Base-by-base conservation (phyloP, 2,329 filamentous ascomycete species). In the Epichloe sibirici region DNA sequence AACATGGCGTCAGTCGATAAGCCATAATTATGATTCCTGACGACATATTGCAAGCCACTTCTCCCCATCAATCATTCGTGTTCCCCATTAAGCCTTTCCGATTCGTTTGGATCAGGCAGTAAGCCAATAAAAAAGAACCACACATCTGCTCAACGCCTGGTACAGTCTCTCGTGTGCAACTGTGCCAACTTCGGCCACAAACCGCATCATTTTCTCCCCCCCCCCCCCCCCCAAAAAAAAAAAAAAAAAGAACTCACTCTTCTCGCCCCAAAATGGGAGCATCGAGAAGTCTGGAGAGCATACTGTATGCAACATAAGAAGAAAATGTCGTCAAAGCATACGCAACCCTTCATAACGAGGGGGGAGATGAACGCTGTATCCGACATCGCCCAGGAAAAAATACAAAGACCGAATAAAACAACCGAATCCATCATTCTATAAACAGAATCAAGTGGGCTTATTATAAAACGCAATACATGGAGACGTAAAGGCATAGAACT, bases 131-230 rank as follows among this genome's bases (percentile, higher is more conserved):
- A 44, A 25, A 48, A 13, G 5, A 38, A 39, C 31, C 11, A 44
- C 44, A 39, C 17, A 45, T 37, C 31, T 57, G 43, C 45, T 46
- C 48, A 65, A 63, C 59, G 60, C 59, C 61, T 57, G 56, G 56
- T 60, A 63, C 56, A 63, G 54, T 46, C 54, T 55, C 40, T 60
- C 59, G 57, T 60, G 53, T 57, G 56, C 61, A 55, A 55, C 58
- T 62, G 56, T 62, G 60, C 55, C 54, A 56, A 58, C 56, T 52
- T 55, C 11, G 50, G 21, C 17, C 34, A 6, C 38, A n/a, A 43
- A 53, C 25, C 9, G n/a, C 31, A 44, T 37, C 8, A 35, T 53
- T 57, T 63, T 68, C 71, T 3, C 45, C 6, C 11, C 1, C 34
- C 3, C 17, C 17, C 17, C 45, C 31, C 17, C 9, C 6, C 13